Conservation (phyloP, 148 eudicot genomes). For the Camellia granthamiana region DNA sequence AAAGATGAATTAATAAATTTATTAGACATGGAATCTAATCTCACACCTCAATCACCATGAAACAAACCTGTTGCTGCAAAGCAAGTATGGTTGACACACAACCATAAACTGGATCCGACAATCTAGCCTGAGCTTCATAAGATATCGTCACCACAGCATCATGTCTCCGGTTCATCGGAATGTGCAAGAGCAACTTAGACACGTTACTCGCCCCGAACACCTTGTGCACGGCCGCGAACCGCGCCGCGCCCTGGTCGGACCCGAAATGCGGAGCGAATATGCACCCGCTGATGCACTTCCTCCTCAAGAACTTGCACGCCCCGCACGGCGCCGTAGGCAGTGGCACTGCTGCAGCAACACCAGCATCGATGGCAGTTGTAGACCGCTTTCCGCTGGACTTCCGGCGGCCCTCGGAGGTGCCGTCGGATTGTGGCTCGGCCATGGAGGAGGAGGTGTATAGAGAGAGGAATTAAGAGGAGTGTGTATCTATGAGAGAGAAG, state of each 20-base stretch:
- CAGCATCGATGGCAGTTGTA: not conserved
- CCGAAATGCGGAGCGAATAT: no score
- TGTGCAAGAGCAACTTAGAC: no score
- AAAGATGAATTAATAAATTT: no score
- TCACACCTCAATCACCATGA: not conserved
- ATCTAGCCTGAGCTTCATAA: constrained; percentile 63
- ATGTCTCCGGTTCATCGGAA: constrained; percentile 41
- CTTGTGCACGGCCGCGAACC: no score
- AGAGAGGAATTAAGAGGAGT: no score
- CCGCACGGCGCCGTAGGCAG: constrained; percentile 37
- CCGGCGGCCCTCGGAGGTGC: constrained; percentile 32
- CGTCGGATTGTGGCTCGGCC: not conserved
- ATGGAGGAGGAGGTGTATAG: not conserved
- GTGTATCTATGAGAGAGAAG: no score
- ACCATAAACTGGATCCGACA: constrained; percentile 62
- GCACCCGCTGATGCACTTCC: constrained; percentile 37
- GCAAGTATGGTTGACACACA: constrained; percentile 58
- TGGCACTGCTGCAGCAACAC: not conserved
- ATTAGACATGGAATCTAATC: no score
- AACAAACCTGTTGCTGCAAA: constrained; percentile 54
- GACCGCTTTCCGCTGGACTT: constrained; percentile 25
- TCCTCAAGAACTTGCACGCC: constrained; percentile 62
- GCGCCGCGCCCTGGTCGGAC: no score
- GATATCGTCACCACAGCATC: constrained; percentile 56
- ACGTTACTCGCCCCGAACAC: no score